Percentiles rank a stretch among this genome's conserved stretches.
Conservation (phyloP, 164 flowering plant species). For the Chloranthus sessilifolius region DNA sequence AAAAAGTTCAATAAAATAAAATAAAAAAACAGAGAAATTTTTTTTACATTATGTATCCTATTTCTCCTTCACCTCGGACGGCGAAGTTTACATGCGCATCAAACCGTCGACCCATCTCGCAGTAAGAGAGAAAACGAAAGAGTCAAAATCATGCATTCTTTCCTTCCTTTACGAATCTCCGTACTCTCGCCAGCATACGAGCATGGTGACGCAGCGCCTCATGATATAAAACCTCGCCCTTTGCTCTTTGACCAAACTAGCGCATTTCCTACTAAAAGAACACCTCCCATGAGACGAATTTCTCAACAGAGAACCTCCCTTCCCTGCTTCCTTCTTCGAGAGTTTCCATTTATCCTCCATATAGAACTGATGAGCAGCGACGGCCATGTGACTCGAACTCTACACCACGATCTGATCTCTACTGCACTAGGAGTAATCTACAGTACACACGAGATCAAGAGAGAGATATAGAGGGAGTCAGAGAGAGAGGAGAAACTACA, state of each 20-base stretch:
- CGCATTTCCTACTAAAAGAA: slow-evolving; percentile 25
- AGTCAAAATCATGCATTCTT: background rate
- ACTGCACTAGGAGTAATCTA: too few relatives aligned
- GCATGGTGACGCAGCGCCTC: slow-evolving; percentile 33
- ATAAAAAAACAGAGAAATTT: too few relatives aligned
- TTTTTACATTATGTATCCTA: too few relatives aligned
- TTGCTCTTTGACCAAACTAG: slow-evolving; percentile 25
- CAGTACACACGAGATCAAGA: too few relatives aligned
- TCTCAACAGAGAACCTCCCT: slow-evolving; percentile 7
- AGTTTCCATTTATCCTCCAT: slow-evolving; percentile 70
- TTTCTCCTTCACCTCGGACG: too few relatives aligned
- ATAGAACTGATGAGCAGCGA: slow-evolving; percentile 24
- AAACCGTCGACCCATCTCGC: slow-evolving; percentile 17
- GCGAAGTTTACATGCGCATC: too few relatives aligned
- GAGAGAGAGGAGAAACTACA: background rate
- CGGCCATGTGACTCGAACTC: slow-evolving; percentile 3
- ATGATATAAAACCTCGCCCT: slow-evolving; percentile 29
- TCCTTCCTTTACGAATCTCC: slow-evolving; percentile 17
- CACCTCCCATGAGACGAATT: slow-evolving; percentile 4
- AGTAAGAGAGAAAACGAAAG: slow-evolving; percentile 12
- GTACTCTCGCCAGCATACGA: slow-evolving; percentile 30
- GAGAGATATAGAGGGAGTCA: too few relatives aligned
- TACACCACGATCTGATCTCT: too few relatives aligned
- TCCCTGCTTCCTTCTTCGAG: slow-evolving; percentile 56
- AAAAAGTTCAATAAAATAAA: too few relatives aligned